Conservation (phyloP, 78 protist species). For the Dictyostelium purpureum region DNA sequence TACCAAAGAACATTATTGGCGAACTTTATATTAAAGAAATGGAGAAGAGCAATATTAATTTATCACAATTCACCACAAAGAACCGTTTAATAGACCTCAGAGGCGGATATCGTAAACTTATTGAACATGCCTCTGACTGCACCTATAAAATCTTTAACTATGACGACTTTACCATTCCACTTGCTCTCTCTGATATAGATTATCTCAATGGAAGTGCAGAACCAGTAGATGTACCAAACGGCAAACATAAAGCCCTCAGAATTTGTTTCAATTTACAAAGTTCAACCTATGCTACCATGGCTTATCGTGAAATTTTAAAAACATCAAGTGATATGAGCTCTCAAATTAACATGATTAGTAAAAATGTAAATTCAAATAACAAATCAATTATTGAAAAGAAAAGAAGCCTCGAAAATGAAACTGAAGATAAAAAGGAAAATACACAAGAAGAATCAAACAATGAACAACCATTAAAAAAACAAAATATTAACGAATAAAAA, state of each 20-base stretch:
- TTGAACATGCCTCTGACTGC: slow-evolving; percentile 6
- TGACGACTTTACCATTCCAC: slow-evolving; percentile 14
- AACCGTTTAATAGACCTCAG: slow-evolving; percentile 25
- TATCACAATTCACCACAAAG: background rate
- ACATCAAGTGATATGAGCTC: slow-evolving; percentile 14
- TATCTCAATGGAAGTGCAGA: slow-evolving; percentile 6
- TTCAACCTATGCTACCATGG: slow-evolving; percentile 91
- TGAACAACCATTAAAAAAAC: slow-evolving; percentile 4
- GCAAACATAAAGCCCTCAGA: slow-evolving; percentile 69
- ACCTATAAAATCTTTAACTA: slow-evolving; percentile 30
- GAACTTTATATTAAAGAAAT: slow-evolving; percentile 42
- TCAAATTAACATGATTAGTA: slow-evolving; percentile 13
- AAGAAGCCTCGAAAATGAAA: background rate
- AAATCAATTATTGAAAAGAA: background rate
- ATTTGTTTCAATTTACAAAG: slow-evolving; percentile 83
- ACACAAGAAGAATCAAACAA: background rate
- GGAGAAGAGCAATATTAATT: background rate
- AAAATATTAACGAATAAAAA: background rate
- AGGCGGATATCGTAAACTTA: slow-evolving; percentile 67
- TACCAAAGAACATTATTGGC: slow-evolving; percentile 38
- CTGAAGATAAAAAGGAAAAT: no score
- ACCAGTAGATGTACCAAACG: slow-evolving; percentile 34
- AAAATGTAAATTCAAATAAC: background rate
- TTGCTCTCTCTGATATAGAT: slow-evolving; percentile 38
- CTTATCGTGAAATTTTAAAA: slow-evolving; percentile 86